Evolutionary conservation across 73 alveolate species (phyloP).

Genomic region (Breviolum minutum): DNA sequence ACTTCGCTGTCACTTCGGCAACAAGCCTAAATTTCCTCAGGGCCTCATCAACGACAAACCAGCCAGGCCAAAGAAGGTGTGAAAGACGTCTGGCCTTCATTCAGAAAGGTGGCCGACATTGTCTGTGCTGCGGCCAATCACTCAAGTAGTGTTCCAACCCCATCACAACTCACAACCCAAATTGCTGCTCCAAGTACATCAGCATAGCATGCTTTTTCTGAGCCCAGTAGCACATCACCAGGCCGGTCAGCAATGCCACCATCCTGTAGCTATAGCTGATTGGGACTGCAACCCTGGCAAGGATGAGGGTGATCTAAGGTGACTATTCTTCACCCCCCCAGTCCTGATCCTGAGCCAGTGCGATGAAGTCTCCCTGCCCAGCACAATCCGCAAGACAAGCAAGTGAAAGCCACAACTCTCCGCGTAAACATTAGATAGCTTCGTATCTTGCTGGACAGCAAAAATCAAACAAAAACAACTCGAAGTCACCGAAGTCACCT

Average conservation of each 20-base stretch:
- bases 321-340: neutral
- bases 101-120: no score
- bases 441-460: no score
- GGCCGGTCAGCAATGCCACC: slow-evolving; percentile 99
- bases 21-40: no score
- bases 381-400: neutral
- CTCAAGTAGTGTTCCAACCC: neutral
- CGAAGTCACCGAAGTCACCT: neutral
- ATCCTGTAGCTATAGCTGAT: slow-evolving; percentile 84
- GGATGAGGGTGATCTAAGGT: neutral
- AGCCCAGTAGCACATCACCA: slow-evolving; percentile 96
- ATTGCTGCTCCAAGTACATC: neutral
- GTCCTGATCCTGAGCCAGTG: slow-evolving; percentile 56
- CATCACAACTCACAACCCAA: neutral
- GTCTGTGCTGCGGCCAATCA: neutral
- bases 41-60: slow-evolving; percentile 98
- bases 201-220: neutral
- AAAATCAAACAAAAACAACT: neutral
- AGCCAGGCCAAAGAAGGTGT: slow-evolving; percentile 99
- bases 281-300: neutral
- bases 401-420: neutral
- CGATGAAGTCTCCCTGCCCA: slow-evolving; percentile 32
- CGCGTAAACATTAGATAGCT: no score
- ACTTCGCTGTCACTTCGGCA: no score
- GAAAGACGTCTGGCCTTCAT: slow-evolving; percentile 98